Percentiles rank a stretch among this genome's conserved stretches.
These are phyloP conservation scores for Petasospora fabianii DNA, from an alignment of 1,139 yeast genomes.

Conservation along the genomic window DNA sequence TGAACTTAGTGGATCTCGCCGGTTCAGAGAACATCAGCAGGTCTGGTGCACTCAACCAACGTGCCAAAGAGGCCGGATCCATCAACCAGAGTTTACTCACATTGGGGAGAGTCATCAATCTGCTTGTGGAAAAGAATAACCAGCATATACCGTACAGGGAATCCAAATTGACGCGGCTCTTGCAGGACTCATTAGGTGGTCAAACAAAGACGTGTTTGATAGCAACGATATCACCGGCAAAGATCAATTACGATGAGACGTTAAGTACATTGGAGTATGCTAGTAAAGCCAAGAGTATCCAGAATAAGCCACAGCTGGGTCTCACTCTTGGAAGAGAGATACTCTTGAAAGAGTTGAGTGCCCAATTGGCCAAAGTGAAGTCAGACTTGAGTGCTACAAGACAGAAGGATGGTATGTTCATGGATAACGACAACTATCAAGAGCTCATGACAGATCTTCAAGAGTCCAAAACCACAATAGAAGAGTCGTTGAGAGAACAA, in stretches of 20 bases:
- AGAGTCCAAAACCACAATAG: slow-evolving; percentile 41
- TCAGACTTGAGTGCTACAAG: slow-evolving; percentile 59
- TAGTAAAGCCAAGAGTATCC: slow-evolving; percentile 59
- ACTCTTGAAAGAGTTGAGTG: slow-evolving; percentile 52
- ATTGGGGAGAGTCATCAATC: slow-evolving; percentile 61
- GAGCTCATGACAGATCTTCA: slow-evolving; percentile 44
- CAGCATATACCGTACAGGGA: slow-evolving; percentile 67
- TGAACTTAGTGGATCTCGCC: slow-evolving; percentile 75
- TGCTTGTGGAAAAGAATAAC: slow-evolving; percentile 40
- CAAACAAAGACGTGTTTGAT: slow-evolving; percentile 61
- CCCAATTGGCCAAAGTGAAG: slow-evolving; percentile 51
- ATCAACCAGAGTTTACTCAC: slow-evolving; percentile 64
- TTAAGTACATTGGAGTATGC: slow-evolving; percentile 64
- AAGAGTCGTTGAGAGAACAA: slow-evolving; percentile 37
- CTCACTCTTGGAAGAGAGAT: slow-evolving; percentile 46
- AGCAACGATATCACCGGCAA: slow-evolving; percentile 67
- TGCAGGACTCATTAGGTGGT: slow-evolving; percentile 67
- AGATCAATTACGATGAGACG: slow-evolving; percentile 58
- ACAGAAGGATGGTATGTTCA: slow-evolving; percentile 57
- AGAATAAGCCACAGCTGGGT: slow-evolving; percentile 56
- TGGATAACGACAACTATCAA: slow-evolving; percentile 57
- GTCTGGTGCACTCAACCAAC: slow-evolving; percentile 53
- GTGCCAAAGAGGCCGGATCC: slow-evolving; percentile 68
- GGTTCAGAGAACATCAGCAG: slow-evolving; percentile 69
- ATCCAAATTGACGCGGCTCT: slow-evolving; percentile 57